Base-by-base conservation (phyloP, 441 rosid species). In the Dalechampia spathulata region DNA sequence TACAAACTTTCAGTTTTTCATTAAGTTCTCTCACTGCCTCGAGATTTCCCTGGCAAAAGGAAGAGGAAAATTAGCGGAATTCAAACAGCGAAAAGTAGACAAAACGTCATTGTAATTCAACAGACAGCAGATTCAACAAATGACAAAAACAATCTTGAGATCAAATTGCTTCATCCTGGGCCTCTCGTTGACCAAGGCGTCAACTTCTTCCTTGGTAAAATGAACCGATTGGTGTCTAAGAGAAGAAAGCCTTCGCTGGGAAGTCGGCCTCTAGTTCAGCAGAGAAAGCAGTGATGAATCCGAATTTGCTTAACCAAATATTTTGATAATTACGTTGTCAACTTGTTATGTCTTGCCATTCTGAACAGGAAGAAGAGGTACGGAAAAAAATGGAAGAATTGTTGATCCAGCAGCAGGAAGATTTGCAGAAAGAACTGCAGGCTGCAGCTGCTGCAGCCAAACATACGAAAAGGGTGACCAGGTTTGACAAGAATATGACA, bases 391-490 rank as follows among this genome's bases (percentile, higher is more conserved):
- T 78, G 78, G 91, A 90, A 73, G 86, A 76, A 55, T 53, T 77
- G 58, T 12, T 36, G n/a, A 60, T 85, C 53, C 81, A 80, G 67
- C 80, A 94, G 36, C 96, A 87, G 71, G 75, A 67, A 83, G 96
- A 68, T 85, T 87, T 28, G 87, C 97, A 0, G 86, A 85, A 73
- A 83, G 94, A 79, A 85, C 86, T 61, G 91, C 91, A 12, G 75
- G 80, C 13, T 53, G 62, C 23, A 67, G 67, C 72, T 21, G 43
- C 76, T 14, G 56, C 75, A 28, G 36, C 71, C 62, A 79, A 72
- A 61, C 54, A 61, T 22, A n/a, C 48, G 5, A 75, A 64, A 66
- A 62, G 60, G n/a, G 47, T 75, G n/a, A 16, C 52, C 3, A 72
- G 55, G 37, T 11, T 37, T 20, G 61, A 60, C 63, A 64, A 41